These are phyloP conservation scores for Betula pendula DNA, from an alignment of 306 rosid genomes.

Conservation along the genomic window DNA sequence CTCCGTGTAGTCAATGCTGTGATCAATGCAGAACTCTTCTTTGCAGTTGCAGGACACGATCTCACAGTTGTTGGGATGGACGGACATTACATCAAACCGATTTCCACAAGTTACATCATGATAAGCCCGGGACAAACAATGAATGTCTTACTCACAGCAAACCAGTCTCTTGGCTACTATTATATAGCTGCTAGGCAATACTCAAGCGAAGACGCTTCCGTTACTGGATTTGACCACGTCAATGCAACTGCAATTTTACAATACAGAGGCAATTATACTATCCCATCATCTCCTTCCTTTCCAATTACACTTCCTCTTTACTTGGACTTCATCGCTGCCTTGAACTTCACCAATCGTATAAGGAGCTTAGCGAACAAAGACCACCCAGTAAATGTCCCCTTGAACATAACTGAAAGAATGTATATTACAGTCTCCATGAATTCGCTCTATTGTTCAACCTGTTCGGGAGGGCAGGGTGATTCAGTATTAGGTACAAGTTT, in stretches of 20 bases:
- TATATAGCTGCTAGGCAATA: slow-evolving; percentile 49
- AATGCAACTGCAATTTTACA: slow-evolving; percentile 43
- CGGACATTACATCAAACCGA: slow-evolving; percentile 37
- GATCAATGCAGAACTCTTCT: slow-evolving; percentile 32
- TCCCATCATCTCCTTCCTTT: slow-evolving; percentile 11
- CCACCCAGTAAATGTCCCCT: slow-evolving; percentile 37
- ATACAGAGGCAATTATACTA: slow-evolving; percentile 30
- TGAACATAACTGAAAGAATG: slow-evolving; percentile 30
- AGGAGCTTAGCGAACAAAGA: slow-evolving; percentile 36
- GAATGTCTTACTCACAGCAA: slow-evolving; percentile 39
- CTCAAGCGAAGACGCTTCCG: background rate
- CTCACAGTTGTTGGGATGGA: slow-evolving; percentile 47
- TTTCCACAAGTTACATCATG: slow-evolving; percentile 32
- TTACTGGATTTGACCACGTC: slow-evolving; percentile 26
- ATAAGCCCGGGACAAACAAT: slow-evolving; percentile 54
- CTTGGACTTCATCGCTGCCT: slow-evolving; percentile 32
- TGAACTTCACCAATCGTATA: slow-evolving; percentile 20
- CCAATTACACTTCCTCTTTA: slow-evolving; percentile 28
- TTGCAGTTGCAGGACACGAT: slow-evolving; percentile 44
- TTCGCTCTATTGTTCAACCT: slow-evolving; percentile 26
- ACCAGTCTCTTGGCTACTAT: slow-evolving; percentile 37
- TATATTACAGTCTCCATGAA: slow-evolving; percentile 35
- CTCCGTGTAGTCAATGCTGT: slow-evolving; percentile 47
- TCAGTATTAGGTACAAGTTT: slow-evolving; percentile 35
- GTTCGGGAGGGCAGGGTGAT: slow-evolving; percentile 35